phyloP scores from a whole-genome alignment of 2,329 filamentous ascomycete genomes.

The Aureobasidium sp. region DNA sequence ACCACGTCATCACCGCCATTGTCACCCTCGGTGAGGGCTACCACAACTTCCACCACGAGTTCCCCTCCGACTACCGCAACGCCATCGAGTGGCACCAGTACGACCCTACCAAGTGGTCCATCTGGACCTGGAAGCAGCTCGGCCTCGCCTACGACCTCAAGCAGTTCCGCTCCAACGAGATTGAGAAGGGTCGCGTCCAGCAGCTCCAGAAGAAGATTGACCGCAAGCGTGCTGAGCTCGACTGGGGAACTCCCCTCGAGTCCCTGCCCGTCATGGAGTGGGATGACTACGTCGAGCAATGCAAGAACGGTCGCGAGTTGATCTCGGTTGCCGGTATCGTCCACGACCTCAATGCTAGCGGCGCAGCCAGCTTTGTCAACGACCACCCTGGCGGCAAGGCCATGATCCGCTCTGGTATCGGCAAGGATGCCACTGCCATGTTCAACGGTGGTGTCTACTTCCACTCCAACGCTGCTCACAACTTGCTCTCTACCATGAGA shows the following conservation, averaged over 20 bases:
- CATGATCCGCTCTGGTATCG: slow-evolving; percentile 73
- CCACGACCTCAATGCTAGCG: slow-evolving; percentile 56
- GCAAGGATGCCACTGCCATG: slow-evolving; percentile 82
- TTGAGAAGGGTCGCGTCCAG: slow-evolving; percentile 84
- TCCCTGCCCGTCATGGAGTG: slow-evolving; percentile 79
- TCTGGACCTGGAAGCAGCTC: slow-evolving; percentile 76
- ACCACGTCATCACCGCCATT: slow-evolving; percentile 78
- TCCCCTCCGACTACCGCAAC: slow-evolving; percentile 88
- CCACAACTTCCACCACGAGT: slow-evolving; percentile 95
- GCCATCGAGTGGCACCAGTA: slow-evolving; percentile 89
- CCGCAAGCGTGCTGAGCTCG: slow-evolving; percentile 71
- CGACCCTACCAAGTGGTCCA: slow-evolving; percentile 85
- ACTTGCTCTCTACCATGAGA: slow-evolving; percentile 80
- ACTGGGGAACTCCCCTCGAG: slow-evolving; percentile 82
- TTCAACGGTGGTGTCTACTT: slow-evolving; percentile 90
- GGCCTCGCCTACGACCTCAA: slow-evolving; percentile 82
- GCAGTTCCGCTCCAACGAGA: slow-evolving; percentile 86
- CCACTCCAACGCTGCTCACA: slow-evolving; percentile 86
- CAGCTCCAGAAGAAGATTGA: slow-evolving; percentile 90
- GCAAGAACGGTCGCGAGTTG: slow-evolving; percentile 70
- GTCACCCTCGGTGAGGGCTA: slow-evolving; percentile 84
- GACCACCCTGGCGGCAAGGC: slow-evolving; percentile 87
- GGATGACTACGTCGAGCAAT: slow-evolving; percentile 75
- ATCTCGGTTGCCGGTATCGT: slow-evolving; percentile 76
- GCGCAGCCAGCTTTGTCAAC: slow-evolving; percentile 57